These are phyloP conservation scores for Dioszegia aurantiaca DNA, from an alignment of 768 basidiomycete genomes.

Conservation along the genomic window DNA sequence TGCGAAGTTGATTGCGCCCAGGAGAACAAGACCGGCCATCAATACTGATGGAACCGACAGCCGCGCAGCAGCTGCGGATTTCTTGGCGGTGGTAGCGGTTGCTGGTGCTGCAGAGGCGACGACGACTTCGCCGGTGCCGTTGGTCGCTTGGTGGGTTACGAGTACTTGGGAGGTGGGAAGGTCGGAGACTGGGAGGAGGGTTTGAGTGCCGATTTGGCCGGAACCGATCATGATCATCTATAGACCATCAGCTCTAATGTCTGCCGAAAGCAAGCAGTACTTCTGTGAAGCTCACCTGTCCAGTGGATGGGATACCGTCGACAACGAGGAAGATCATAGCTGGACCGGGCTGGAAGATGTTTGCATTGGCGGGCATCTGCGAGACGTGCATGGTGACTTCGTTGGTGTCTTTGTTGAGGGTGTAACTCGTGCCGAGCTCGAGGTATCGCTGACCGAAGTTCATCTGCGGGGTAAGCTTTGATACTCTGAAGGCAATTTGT, in stretches of 20 bases:
- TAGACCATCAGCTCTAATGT: conserved; percentile 8
- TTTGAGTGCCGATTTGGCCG: conserved; percentile 37
- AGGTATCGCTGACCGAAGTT: conserved; percentile 70
- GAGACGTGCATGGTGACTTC: conserved; percentile 74
- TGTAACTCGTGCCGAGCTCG: conserved; percentile 81
- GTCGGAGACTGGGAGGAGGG: conserved; percentile 25
- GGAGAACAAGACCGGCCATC: not conserved
- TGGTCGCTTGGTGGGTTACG: conserved; percentile 15
- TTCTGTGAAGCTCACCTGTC: conserved; percentile 26
- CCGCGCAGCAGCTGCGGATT: conserved; percentile 2
- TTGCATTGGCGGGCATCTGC: conserved; percentile 70
- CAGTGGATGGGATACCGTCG: conserved; percentile 46
- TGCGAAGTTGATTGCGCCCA: not conserved
- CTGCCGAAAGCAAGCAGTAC: not conserved
- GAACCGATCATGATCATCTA: conserved; percentile 43
- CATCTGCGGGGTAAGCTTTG: conserved; percentile 42
- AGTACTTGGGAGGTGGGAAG: conserved; percentile 35
- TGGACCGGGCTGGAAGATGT: conserved; percentile 62
- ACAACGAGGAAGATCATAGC: conserved; percentile 48
- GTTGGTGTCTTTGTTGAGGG: conserved; percentile 68
- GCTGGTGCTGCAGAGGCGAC: not conserved
- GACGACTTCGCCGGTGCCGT: conserved; percentile 4
- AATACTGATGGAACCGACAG: not conserved
- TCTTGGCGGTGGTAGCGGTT: conserved; percentile 3
- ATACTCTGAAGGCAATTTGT: not conserved